Percentiles rank a stretch among this genome's conserved stretches.
Conservation (phyloP, 1,139 yeast genomes). For the Geotrichum macrosporum region DNA sequence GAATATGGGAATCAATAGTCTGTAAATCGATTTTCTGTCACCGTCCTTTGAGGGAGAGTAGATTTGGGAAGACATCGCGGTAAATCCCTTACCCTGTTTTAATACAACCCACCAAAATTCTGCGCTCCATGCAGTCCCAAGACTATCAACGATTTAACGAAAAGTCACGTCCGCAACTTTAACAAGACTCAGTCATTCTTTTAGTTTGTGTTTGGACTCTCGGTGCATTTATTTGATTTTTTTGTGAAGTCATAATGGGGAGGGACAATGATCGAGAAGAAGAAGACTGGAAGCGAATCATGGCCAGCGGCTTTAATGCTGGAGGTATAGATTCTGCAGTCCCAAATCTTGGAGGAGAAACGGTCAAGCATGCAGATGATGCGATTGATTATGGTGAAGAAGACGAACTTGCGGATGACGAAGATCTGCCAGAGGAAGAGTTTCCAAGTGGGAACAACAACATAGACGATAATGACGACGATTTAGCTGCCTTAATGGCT, state of each 20-base stretch:
- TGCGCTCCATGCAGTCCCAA: too few relatives aligned
- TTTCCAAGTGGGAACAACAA: conserved; percentile 24
- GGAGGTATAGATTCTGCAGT: conserved; percentile 27
- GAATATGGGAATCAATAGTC: too few relatives aligned
- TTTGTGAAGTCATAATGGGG: conserved; percentile 5
- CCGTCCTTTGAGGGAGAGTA: too few relatives aligned
- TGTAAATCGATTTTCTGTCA: too few relatives aligned
- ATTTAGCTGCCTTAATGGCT: conserved; percentile 7
- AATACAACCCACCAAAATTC: too few relatives aligned
- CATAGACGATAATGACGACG: conserved; percentile 34
- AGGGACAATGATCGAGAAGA: conserved; percentile 22
- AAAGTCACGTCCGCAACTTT: too few relatives aligned
- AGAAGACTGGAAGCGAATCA: conserved; percentile 30
- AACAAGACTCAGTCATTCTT: too few relatives aligned
- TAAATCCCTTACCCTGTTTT: too few relatives aligned
- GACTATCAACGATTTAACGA: too few relatives aligned
- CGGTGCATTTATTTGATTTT: neutral
- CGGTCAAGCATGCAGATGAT: conserved; percentile 72
- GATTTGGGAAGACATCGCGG: too few relatives aligned
- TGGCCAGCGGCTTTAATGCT: conserved; percentile 27
- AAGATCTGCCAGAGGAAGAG: conserved; percentile 49
- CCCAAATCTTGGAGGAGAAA: conserved; percentile 30
- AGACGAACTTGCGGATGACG: conserved; percentile 89
- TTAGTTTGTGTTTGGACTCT: too few relatives aligned
- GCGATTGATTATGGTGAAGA: conserved; percentile 96